Evolutionary conservation across 2,329 filamentous ascomycete genomes (phyloP).

Genomic region (Colletotrichum tofieldiae): DNA sequence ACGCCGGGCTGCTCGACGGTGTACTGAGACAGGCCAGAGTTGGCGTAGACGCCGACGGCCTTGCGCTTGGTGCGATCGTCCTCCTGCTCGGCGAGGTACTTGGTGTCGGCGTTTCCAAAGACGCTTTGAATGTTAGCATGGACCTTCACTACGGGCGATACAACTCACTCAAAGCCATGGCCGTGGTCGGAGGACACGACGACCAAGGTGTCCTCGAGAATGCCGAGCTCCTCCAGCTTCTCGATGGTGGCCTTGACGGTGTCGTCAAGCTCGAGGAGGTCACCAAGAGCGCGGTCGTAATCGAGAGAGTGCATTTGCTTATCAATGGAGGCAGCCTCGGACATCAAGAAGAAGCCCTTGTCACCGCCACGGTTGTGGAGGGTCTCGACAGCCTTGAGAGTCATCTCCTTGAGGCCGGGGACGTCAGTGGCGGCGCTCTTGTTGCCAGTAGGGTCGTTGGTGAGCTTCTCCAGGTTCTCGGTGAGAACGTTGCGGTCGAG

Average conservation of each 20-base stretch:
- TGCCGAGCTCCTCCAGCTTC: conserved; percentile 76
- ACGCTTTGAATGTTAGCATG: conserved; percentile 60
- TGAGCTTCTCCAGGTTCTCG: conserved; percentile 75
- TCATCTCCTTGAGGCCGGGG: conserved; percentile 91
- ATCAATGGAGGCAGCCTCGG: conserved; percentile 87
- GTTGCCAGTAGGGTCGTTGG: conserved; percentile 79
- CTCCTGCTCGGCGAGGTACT: conserved; percentile 78
- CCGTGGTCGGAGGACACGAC: conserved; percentile 91
- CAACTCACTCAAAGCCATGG: conserved; percentile 81
- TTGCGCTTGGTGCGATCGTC: conserved; percentile 81
- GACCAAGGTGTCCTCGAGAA: conserved; percentile 83
- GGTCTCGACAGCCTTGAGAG: conserved; percentile 86
- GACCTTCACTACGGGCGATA: fast-evolving
- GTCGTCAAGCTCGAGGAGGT: conserved; percentile 89
- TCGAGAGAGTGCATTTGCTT: conserved; percentile 92
- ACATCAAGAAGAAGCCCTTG: conserved; percentile 90
- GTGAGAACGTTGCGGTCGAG: conserved; percentile 87
- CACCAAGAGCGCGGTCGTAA: conserved; percentile 88
- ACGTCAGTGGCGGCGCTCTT: conserved; percentile 78
- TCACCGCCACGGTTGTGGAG: conserved; percentile 77
- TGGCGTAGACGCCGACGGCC: conserved; percentile 81
- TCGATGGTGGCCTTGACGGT: conserved; percentile 82
- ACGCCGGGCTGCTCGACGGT: conserved; percentile 70
- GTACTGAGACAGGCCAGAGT: conserved; percentile 85
- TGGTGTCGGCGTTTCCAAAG: conserved; percentile 85